Evolutionary conservation across 257 asterid species (phyloP).

Genomic region (Solanum clarkiae): DNA sequence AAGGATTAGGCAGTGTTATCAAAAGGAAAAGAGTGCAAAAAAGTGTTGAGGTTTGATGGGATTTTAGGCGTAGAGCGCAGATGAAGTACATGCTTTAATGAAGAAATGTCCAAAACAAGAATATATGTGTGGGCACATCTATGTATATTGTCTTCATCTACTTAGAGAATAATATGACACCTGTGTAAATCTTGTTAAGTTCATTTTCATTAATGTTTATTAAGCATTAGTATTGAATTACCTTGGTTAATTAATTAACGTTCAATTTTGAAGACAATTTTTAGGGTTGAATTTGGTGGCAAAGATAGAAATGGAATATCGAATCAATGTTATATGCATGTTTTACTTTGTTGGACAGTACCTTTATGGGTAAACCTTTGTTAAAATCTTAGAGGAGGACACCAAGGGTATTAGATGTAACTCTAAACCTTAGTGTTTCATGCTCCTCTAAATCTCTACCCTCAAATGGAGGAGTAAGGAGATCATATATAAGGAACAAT

Average conservation of each 20-base stretch:
- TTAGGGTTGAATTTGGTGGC: not conserved
- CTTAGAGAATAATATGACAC: not conserved
- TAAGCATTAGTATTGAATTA: not conserved
- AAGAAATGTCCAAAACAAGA: not conserved
- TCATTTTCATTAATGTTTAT: not conserved
- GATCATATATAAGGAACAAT: not conserved
- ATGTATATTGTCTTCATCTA: not conserved
- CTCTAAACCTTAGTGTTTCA: not conserved
- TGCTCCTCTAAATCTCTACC: not conserved
- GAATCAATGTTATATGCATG: not conserved
- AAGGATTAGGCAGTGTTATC: not conserved
- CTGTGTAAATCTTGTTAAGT: not conserved
- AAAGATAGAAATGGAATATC: not conserved
- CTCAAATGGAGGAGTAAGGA: not conserved
- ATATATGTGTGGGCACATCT: not conserved
- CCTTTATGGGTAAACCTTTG: not conserved
- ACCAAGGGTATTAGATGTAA: not conserved
- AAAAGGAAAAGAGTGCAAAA: not conserved
- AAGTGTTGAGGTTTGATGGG: not conserved
- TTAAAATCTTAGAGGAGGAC: not conserved
- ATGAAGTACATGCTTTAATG: not conserved
- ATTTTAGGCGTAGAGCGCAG: not conserved
- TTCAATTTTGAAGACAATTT: not conserved
- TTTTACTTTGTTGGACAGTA: not conserved
- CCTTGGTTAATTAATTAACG: not conserved